Evolutionary conservation across 768 basidiomycete genomes (phyloP), one percentile per base, ranked within the genome.

Genomic region (Xerocomellus chrysenteron): DNA sequence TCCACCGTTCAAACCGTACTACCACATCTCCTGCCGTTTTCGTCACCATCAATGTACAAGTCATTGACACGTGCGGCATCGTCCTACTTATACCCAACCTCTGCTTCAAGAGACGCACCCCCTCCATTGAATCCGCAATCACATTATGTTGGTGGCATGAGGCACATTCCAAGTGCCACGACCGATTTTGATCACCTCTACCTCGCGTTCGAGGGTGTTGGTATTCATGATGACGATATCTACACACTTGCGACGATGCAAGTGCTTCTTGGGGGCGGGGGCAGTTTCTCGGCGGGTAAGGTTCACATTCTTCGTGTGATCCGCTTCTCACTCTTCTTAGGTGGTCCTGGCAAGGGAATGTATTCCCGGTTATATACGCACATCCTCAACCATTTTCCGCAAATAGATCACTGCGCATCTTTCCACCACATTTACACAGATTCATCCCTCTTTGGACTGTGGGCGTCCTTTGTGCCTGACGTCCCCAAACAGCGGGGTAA

Each of bases 341-440:
- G 96, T 60, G 96, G 96, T 4, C 96, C 96, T 3, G 96, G 96
- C 16, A 98, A 98, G 77, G 96, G 96, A 65, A 98, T 98, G 96
- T 98, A 97, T 79, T 94, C 94, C 35, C 88, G 96, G 26, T 76
- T 98, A 30, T 98, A 98, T 77, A 96, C 94, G 11, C 87, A 94
- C 68, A 93, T 98, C 65, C 85, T 98, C 55, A 98, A 98, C 71
- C 89, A 92, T 67, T 92, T 94, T 76, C 84, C 93, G 49, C 87
- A 92, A 67, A 83, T 98, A 65, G 96, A 98, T 72, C 92, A 94
- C 72, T 98, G 95, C 71, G 88, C 91, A 10, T 88, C 92, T 19
- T 98, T 97, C 87, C 94, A 98, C 70, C 96, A 98, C 74, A 94
- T 95, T 68, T 98, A 98, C 74, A 85, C 86, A 54, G 95, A 98